A percentile compares a stretch with the other conserved stretches of the same genome.
Conservation (phyloP, 2,329 filamentous ascomycete genomes). For the Fusarium burgessii region DNA sequence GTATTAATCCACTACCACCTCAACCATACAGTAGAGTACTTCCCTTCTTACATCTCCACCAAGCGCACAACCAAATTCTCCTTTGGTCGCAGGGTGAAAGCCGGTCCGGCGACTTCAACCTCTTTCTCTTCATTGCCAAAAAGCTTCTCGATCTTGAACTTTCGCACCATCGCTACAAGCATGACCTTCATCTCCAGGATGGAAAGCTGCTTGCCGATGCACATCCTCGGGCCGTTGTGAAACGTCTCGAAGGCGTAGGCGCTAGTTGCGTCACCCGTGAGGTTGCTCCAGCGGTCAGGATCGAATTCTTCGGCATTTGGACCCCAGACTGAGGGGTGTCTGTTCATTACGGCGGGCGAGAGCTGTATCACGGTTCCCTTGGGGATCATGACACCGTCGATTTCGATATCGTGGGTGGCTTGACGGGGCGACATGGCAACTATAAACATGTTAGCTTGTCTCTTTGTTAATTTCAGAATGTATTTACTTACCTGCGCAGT, state of each 20-base stretch:
- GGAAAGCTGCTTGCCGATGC: slow-evolving; percentile 54
- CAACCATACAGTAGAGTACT: neutral
- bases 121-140: slow-evolving; percentile 24
- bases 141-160: slow-evolving; percentile 48
- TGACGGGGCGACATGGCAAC: slow-evolving; percentile 52
- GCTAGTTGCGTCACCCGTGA: slow-evolving; percentile 40
- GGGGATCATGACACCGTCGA: slow-evolving; percentile 53
- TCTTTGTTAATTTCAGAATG: neutral
- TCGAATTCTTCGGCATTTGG: slow-evolving; percentile 50
- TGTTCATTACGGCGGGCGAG: slow-evolving; percentile 52
- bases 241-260: slow-evolving; percentile 53
- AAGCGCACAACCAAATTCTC: slow-evolving; percentile 43
- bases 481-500: slow-evolving; percentile 50
- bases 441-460: slow-evolving; percentile 12
- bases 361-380: slow-evolving; percentile 55
- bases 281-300: slow-evolving; percentile 54
- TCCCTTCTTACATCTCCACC: slow-evolving; percentile 19
- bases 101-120: slow-evolving; percentile 41
- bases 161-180: slow-evolving; percentile 49
- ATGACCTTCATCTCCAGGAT: slow-evolving; percentile 55
- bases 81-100: slow-evolving; percentile 46
- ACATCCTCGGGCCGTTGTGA: slow-evolving; percentile 53
- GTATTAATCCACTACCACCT: neutral
- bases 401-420: slow-evolving; percentile 49
- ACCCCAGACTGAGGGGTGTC: slow-evolving; percentile 55